Base-by-base conservation (phyloP, 176 grass and related monocot species). In the Ensete ventricosum region DNA sequence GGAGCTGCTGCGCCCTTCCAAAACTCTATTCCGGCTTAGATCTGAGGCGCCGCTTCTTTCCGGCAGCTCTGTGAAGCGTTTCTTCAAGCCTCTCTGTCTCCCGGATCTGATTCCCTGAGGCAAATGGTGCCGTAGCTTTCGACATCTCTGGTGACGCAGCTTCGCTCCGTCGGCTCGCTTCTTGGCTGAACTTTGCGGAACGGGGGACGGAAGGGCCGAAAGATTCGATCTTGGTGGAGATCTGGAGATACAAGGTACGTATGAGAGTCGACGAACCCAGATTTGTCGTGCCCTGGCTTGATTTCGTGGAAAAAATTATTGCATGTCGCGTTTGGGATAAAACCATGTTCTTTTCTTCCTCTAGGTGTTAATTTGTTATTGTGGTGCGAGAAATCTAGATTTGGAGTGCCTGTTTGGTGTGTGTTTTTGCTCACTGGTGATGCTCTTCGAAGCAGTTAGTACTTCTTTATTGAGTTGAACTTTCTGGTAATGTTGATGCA, bases 211-310 rank as follows among this genome's bases (percentile, higher is more conserved):
- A 19, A 1, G 1, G 19, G 53, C 21, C 11, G 72, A 74, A 74
- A 74, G 72, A 11, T 57, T 23, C 25, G 53, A 57, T 29, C 72
- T 55, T 11, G 52, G 23, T 29, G 72, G 23, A 74, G 72, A 74
- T 55, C 53, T 58, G 72, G 72, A 26, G 22, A 55, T 55, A 3
- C 3, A 51, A 74, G 72, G 52, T 74, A 74, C 16, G 72, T 29
- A 53, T 9, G 53, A 19, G 52, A 27, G 72, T 27, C 9, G 51
- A 13, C 7, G 23, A 26, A 74, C 24, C 50, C 53, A 3, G 72
- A 74, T 74, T 74, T 74, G 12, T 58, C 9, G 53, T 17, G 1
- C 24, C 14, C 16, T 3, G 53, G 22, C 50, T 9, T 17, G 57
- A 14, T 57, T 27, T 27, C 5, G 25, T 16, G 6, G 5, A 1